These are phyloP conservation scores for Acacia crassicarpa DNA, from an alignment of 306 rosid species.

Conservation along the genomic window DNA sequence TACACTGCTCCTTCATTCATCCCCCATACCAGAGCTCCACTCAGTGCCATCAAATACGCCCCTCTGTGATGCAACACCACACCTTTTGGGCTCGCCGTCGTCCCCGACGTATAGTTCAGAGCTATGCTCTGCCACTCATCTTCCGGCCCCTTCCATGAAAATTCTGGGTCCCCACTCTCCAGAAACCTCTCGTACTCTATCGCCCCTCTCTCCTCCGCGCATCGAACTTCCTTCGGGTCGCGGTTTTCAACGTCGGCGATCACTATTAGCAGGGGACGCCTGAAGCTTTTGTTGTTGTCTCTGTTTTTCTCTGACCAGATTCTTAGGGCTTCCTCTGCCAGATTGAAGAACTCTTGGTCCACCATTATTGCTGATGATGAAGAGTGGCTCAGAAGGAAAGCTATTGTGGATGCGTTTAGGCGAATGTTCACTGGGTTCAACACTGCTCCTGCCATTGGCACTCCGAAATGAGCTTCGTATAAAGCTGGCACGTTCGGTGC, in stretches of 20 bases:
- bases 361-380: slow-evolving; percentile 53
- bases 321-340: slow-evolving; percentile 72
- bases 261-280: slow-evolving; percentile 68
- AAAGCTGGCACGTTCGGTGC: slow-evolving; percentile 92
- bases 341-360: slow-evolving; percentile 63
- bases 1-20: slow-evolving; percentile 89
- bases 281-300: slow-evolving; percentile 23
- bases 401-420: slow-evolving; percentile 57
- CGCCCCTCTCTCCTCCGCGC: slow-evolving; percentile 55
- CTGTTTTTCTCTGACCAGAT: slow-evolving; percentile 56
- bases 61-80: slow-evolving; percentile 94
- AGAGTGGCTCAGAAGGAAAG: slow-evolving; percentile 71
- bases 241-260: slow-evolving; percentile 81
- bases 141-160: slow-evolving; percentile 79
- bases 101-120: slow-evolving; percentile 92
- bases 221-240: slow-evolving; percentile 45
- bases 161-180: slow-evolving; percentile 77
- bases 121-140: slow-evolving; percentile 99
- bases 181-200: slow-evolving; percentile 71
- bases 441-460: slow-evolving; percentile 75
- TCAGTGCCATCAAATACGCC: slow-evolving; percentile 59
- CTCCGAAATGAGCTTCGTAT: slow-evolving; percentile 84
- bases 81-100: slow-evolving; percentile 95
- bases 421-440: slow-evolving; percentile 63
- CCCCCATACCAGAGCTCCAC: slow-evolving; percentile 75